Evolutionary conservation across 768 basidiomycete genomes (phyloP).

Genomic region (Xerocomellus intermedius): DNA sequence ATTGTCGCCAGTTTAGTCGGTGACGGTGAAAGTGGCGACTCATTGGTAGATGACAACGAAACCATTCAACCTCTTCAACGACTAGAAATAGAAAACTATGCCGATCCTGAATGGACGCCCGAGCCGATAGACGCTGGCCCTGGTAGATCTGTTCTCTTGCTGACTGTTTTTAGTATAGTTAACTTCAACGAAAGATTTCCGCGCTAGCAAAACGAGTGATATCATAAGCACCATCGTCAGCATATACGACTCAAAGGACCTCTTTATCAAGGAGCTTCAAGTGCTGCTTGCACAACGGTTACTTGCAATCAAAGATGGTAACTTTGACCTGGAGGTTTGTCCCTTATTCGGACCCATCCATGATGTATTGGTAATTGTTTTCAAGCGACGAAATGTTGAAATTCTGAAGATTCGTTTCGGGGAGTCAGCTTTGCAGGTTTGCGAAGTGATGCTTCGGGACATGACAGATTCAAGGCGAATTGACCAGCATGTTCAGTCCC

Average conservation of each 20-base stretch:
- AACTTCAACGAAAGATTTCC: conserved; percentile 61
- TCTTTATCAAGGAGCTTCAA: conserved; percentile 95
- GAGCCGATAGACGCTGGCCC: conserved; percentile 97
- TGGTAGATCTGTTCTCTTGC: conserved; percentile 44
- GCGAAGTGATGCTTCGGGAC: conserved; percentile 98
- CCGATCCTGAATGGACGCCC: conserved; percentile 91
- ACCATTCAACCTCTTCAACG: conserved; percentile 74
- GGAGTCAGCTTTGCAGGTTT: conserved; percentile 87
- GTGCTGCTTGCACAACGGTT: conserved; percentile 86
- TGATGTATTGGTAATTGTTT: conserved; percentile 3
- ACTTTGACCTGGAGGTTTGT: conserved; percentile 63
- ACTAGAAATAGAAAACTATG: conserved; percentile 79
- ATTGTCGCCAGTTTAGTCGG: conserved; percentile 92
- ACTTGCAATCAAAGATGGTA: conserved; percentile 76
- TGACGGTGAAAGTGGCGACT: conserved; percentile 77
- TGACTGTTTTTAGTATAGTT: not conserved
- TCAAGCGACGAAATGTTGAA: conserved; percentile 86
- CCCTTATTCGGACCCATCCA: not conserved
- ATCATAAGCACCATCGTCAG: conserved; percentile 95
- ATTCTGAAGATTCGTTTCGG: conserved; percentile 96
- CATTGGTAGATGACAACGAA: conserved; percentile 82
- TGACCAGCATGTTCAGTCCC: conserved; percentile 82
- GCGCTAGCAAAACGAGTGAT: conserved; percentile 87
- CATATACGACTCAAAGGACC: conserved; percentile 95
- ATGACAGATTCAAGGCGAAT: conserved; percentile 92